A percentile compares a stretch with the other conserved stretches of the same genome.
phyloP scores from a whole-genome alignment of 768 basidiomycete genomes.

The Panellus pusillus region DNA sequence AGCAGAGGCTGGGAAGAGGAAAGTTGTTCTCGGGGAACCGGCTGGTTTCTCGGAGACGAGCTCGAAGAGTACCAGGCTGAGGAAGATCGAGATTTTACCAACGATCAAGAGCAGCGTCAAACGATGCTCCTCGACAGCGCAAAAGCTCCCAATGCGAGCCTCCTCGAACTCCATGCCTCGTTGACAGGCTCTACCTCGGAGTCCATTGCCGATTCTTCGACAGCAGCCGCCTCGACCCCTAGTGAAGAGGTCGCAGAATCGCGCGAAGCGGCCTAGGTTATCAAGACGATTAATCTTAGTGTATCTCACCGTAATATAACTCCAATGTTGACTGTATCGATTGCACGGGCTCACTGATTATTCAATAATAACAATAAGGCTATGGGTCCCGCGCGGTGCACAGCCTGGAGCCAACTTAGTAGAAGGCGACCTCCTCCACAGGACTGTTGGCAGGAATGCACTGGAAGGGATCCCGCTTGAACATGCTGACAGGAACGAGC shows the following conservation, averaged over 20 bases:
- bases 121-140: neutral
- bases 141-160: neutral
- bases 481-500: too few relatives aligned
- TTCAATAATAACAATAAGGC: too few relatives aligned
- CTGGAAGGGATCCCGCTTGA: constrained; percentile 36
- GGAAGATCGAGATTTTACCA: constrained; percentile 8
- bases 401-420: too few relatives aligned
- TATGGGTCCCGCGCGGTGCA: too few relatives aligned
- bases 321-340: constrained; percentile 7
- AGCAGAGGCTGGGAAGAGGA: constrained; percentile 11
- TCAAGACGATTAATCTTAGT: constrained; percentile 8
- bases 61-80: constrained; percentile 8
- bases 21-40: constrained; percentile 17
- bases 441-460: too few relatives aligned
- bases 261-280: neutral
- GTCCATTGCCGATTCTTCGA: neutral
- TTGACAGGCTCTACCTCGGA: neutral
- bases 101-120: neutral
- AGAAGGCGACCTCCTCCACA: too few relatives aligned
- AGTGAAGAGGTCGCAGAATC: neutral
- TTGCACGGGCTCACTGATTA: too few relatives aligned
- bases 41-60: constrained; percentile 10
- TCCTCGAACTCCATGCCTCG: neutral
- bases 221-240: neutral
- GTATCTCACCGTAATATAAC: constrained; percentile 7